These are phyloP conservation scores for Protomyces inundatus DNA, from an alignment of 1,139 yeast species.

Conservation along the genomic window DNA sequence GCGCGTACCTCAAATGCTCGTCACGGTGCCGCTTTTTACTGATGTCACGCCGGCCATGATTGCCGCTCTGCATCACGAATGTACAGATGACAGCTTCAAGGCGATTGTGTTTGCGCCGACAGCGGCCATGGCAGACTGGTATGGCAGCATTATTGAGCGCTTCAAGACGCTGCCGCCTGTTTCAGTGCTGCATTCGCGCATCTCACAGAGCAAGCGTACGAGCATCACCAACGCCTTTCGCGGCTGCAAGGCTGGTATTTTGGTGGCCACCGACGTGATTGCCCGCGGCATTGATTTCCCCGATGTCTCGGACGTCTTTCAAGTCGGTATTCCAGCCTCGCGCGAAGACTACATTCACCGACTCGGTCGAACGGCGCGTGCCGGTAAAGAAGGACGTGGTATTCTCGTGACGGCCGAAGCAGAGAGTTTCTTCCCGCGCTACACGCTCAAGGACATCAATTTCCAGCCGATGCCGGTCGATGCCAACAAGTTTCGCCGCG, in stretches of 20 bases:
- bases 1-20: constrained; percentile 96
- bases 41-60: constrained; percentile 84
- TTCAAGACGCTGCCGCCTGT: constrained; percentile 68
- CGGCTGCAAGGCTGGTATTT: constrained; percentile 88
- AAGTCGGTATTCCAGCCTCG: constrained; percentile 98
- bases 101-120: constrained; percentile 91
- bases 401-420: constrained; percentile 91
- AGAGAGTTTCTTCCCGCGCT: constrained; percentile 89
- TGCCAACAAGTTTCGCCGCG: neutral
- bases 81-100: constrained; percentile 58
- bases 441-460: constrained; percentile 46
- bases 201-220: constrained; percentile 95
- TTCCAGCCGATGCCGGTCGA: constrained; percentile 12
- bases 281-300: constrained; percentile 98
- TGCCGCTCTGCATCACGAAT: constrained; percentile 66
- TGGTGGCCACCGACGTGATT: constrained; percentile 94
- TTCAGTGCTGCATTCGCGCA: constrained; percentile 94
- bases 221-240: constrained; percentile 96
- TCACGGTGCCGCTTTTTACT: constrained; percentile 92
- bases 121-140: constrained; percentile 93
- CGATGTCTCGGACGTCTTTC: constrained; percentile 94
- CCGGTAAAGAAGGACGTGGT: constrained; percentile 86
- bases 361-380: constrained; percentile 95
- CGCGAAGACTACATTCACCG: constrained; percentile 97
- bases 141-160: constrained; percentile 87